phyloP scores from a whole-genome alignment of 352 stramenopile genomes.

The Globisporangium viniferum region DNA sequence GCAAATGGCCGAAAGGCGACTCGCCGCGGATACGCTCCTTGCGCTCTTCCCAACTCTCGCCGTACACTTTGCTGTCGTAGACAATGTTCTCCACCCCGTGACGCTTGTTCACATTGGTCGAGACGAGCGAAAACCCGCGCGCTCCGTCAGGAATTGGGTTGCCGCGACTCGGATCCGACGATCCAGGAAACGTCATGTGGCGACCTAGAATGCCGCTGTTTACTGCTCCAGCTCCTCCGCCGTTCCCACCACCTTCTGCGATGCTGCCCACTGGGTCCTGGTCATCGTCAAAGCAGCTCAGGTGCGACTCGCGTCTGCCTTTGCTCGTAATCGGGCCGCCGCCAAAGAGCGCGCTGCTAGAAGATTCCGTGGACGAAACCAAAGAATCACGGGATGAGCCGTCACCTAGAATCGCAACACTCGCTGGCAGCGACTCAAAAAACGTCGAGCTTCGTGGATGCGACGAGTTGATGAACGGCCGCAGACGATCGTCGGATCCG shows the following conservation, averaged over 20 bases:
- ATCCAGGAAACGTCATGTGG: slow-evolving; percentile 24
- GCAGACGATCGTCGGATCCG: slow-evolving; percentile 34
- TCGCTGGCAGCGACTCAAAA: slow-evolving; percentile 41
- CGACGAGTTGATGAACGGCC: slow-evolving; percentile 52
- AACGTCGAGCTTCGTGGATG: slow-evolving; percentile 56
- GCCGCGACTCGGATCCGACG: not conserved
- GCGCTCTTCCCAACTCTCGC: slow-evolving; percentile 65
- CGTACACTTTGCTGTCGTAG: slow-evolving; percentile 78
- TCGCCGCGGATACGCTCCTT: slow-evolving; percentile 54
- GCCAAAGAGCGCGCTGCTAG: slow-evolving; percentile 20
- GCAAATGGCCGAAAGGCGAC: slow-evolving; percentile 74
- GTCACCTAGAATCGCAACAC: slow-evolving; percentile 8
- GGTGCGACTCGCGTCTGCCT: slow-evolving; percentile 19
- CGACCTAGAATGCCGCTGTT: slow-evolving; percentile 10
- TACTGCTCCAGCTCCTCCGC: not conserved
- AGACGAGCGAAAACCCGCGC: slow-evolving; percentile 20
- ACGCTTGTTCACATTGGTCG: slow-evolving; percentile 21
- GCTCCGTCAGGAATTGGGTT: not conserved
- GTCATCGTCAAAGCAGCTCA: slow-evolving; percentile 14
- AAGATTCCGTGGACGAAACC: slow-evolving; percentile 26
- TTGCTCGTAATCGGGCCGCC: slow-evolving; percentile 12
- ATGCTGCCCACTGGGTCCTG: not conserved
- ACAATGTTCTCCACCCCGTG: slow-evolving; percentile 62
- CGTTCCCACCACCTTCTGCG: not conserved
- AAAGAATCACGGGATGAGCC: slow-evolving; percentile 27